Evolutionary conservation across 352 stramenopile species (phyloP), one percentile per base, ranked within the genome.

Genomic region (Pythium chondricola): DNA sequence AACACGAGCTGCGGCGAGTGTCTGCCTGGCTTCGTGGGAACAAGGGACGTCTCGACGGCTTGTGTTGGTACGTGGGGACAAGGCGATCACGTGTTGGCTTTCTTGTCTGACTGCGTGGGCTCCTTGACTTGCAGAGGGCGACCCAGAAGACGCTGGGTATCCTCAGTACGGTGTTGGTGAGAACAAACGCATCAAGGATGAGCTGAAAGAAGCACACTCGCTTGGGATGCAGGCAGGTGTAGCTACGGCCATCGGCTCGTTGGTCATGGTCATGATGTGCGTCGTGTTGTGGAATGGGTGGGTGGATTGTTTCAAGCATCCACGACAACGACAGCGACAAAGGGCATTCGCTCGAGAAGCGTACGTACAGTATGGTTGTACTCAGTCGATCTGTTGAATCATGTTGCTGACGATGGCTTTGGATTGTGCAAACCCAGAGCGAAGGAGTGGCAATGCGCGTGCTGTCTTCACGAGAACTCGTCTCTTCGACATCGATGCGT

Each of bases 401-500:
- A 11, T 20, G 18, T 29, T 6, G 26, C 20, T 26, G 32, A 31
- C 20, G 20, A 35, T 25, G 27, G 18, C 17, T 6, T 42, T 2
- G 32, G 20, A 4, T 22, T 6, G 42, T 17, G 1, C 5, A 21
- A 30, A 6, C 33, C 7, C 32, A 60, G 52, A 38, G 48, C 53
- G 24, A 26, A 17, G 16, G 17, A 47, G 31, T 63, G 48, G 47
- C 14, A n/a, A 9, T 63, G 55, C 32, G 27, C 22, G 1, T 39
- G 50, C 14, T 63, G 55, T 17, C 38, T 63, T 6, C 55, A 63
- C 33, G 27, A 33, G 13, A 63, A 63, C 31, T 40, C 47, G 25
- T 20, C 24, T 5, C 26, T 49, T 14, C 42, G 43, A 22, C 26
- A 18, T 18, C 35, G 35, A 18, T 63, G 55, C 26, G 48, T 54